Evolutionary conservation across 1,139 yeast genomes (phyloP).

Genomic region (Yamadazyma kanchanaburiensis): DNA sequence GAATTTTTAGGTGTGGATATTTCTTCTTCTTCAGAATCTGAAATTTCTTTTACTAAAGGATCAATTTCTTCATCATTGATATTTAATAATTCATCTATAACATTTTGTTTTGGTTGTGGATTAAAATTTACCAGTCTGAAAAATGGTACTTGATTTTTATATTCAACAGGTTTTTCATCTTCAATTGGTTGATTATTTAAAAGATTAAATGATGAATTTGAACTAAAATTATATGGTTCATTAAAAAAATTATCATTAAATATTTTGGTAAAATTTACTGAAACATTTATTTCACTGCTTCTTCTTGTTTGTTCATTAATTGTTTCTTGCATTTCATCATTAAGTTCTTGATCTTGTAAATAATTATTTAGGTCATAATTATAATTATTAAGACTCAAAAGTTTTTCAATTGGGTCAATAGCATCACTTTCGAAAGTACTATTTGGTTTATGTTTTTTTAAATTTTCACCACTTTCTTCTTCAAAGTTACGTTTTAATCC

Average conservation of each 20-base stretch:
- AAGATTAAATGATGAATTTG: constrained; percentile 33
- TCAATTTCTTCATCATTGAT: constrained; percentile 25
- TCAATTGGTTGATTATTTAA: constrained; percentile 17
- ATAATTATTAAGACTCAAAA: constrained; percentile 36
- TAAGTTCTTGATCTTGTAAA: constrained; percentile 10
- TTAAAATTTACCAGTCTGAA: constrained; percentile 39
- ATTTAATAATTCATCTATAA: constrained; percentile 39
- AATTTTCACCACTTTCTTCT: constrained; percentile 5
- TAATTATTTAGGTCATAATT: constrained; percentile 23
- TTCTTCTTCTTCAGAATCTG: constrained; percentile 21
- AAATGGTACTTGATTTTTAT: constrained; percentile 27
- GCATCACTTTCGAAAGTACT: constrained; percentile 21
- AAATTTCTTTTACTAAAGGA: constrained; percentile 3
- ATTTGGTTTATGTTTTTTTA: constrained; percentile 1
- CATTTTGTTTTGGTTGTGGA: constrained; percentile 26
- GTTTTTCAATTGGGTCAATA: constrained; percentile 45
- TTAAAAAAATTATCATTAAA: constrained; percentile 38
- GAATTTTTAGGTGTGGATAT: constrained; percentile 15
- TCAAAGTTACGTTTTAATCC: constrained; percentile 2
- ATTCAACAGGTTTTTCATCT: constrained; percentile 1
- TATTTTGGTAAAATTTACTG: constrained; percentile 37
- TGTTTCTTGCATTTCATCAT: constrained; percentile 10
- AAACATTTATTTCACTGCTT: constrained; percentile 12
- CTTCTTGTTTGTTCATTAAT: constrained; percentile 3
- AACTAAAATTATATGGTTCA: constrained; percentile 25